Evolutionary conservation across 495 filamentous ascomycete genomes (phyloP).

Genomic region (Immersiella caudata): DNA sequence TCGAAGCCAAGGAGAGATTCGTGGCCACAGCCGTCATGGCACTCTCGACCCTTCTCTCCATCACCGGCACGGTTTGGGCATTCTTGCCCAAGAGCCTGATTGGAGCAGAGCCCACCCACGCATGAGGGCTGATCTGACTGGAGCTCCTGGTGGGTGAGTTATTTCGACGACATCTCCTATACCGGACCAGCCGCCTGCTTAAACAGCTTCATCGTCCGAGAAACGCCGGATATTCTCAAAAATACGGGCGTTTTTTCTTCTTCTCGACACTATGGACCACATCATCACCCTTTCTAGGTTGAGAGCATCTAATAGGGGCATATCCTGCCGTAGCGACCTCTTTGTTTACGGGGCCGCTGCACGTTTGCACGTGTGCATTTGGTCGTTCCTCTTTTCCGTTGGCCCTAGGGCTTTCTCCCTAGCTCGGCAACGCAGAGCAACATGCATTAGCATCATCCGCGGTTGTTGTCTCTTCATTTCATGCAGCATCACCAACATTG

Average conservation of each 20-base stretch:
- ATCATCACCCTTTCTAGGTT: neutral
- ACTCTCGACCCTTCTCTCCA: conserved; percentile 66
- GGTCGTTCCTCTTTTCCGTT: neutral
- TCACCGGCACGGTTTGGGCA: conserved; percentile 82
- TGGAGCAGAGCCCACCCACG: conserved; percentile 37
- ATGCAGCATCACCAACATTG: neutral
- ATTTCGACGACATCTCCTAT: neutral
- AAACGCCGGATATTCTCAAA: neutral
- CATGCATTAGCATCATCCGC: neutral
- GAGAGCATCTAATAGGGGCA: neutral
- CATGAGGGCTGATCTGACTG: neutral
- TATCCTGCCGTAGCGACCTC: neutral
- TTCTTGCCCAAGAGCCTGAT: conserved; percentile 74
- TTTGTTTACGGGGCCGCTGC: neutral
- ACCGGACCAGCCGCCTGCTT: neutral
- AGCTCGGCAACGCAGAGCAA: neutral
- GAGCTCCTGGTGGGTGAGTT: neutral
- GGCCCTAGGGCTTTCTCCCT: neutral
- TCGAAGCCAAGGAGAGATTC: conserved; percentile 64
- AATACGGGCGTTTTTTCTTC: neutral
- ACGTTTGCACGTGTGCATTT: neutral
- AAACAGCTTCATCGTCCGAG: neutral
- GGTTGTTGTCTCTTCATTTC: too few relatives aligned
- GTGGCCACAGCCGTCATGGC: conserved; percentile 72
- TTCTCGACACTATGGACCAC: neutral